Evolutionary conservation across 148 eudicot species (phyloP), one percentile per base, ranked within the genome.

Genomic region (Cornus controversa): DNA sequence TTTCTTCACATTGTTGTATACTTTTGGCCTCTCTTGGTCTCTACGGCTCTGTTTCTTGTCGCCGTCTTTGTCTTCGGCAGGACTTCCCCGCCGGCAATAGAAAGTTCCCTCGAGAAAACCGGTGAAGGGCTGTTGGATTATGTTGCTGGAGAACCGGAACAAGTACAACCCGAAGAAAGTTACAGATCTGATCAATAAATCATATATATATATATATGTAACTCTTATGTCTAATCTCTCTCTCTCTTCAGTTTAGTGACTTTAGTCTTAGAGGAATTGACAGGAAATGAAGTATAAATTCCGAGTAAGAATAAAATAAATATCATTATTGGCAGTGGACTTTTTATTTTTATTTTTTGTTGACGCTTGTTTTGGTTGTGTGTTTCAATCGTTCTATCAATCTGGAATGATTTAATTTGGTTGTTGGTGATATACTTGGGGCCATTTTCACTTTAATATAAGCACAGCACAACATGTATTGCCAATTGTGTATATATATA

Each of bases 11-110:
- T 93, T 8, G 28, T 91, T 4, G 83, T 86, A 34, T 93, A 75
- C 80, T 93, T 93, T 45, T 90, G 92, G 91, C 98, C 98, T 2
- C 86, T 93, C 2, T 79, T 93, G 24, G 83, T 86, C 36, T 93
- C 98, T 23, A 93, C 96, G 50, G 92, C 96, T 66, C 80, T 93
- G 10, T 93, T 93, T 69, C 88, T 93, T 11, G 83, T 80, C 58
- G 90, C 89, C 73, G 89, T 87, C 67, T 80, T 90, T 25, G 84
- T 93, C 20, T 84, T 93, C 67, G 85, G 85, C 71, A 83, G 86
- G 65, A 83, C 85, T 14, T 76, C 92, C 20, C 94, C 98, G 26
- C 92, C 85, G 64, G 73, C 68, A 1, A 29, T 85, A 42, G 87
- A 84, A 15, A 81, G 45, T 73, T 76, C 88, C 77, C 92, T 87